phyloP scores from a whole-genome alignment of 169 alveolate species.

The Cryptosporidium xiaoi region DNA sequence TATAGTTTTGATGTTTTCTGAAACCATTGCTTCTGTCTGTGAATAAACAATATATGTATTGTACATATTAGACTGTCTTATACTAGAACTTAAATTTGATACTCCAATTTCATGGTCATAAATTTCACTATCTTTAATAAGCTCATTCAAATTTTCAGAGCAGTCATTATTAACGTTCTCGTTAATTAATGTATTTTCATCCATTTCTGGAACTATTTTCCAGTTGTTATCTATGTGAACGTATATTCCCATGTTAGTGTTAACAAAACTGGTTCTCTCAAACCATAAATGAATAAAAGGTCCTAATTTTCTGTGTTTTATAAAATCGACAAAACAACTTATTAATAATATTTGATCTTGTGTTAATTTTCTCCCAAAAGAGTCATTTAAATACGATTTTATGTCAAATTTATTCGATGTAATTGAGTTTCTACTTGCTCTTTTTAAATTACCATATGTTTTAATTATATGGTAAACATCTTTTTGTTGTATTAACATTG shows the following conservation, averaged over 20 bases:
- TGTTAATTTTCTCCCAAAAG: conserved; percentile 16
- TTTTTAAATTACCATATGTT: conserved; percentile 25
- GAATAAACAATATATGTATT: conserved; percentile 53
- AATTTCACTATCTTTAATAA: neutral
- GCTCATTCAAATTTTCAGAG: neutral
- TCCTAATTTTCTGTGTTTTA: conserved; percentile 27
- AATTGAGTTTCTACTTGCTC: conserved; percentile 36
- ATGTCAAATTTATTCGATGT: conserved; percentile 23
- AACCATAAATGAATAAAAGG: conserved; percentile 67
- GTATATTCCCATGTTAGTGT: conserved; percentile 1
- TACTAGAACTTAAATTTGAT: neutral
- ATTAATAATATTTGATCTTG: conserved; percentile 42
- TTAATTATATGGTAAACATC: conserved; percentile 48
- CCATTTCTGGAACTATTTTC: conserved; percentile 53
- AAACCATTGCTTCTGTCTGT: conserved; percentile 63
- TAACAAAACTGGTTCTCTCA: conserved; percentile 58
- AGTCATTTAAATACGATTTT: conserved; percentile 9
- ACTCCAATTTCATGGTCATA: conserved; percentile 37
- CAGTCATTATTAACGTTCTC: neutral
- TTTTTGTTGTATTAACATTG: conserved; percentile 55
- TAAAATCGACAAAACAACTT: conserved; percentile 37
- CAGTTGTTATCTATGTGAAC: conserved; percentile 54
- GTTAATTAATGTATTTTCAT: conserved; percentile 2
- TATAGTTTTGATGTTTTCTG: conserved; percentile 50
- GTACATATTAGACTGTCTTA: conserved; percentile 41